Conservation (phyloP, 2,329 filamentous ascomycete genomes). For the Ophiostoma australiae region DNA sequence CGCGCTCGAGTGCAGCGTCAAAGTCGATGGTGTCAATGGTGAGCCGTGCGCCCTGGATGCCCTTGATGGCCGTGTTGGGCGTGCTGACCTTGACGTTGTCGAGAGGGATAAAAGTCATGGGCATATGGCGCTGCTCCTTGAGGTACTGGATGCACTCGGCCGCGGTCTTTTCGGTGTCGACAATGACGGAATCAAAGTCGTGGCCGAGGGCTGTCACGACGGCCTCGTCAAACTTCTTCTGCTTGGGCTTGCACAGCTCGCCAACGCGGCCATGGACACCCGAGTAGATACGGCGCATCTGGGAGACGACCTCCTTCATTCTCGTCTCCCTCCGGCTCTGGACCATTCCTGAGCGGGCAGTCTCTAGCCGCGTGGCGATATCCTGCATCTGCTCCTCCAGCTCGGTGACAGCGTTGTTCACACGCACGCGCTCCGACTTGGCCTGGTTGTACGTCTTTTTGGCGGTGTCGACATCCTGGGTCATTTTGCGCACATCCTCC, state of each 20-base stretch:
- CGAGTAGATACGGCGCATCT: slow-evolving; percentile 84
- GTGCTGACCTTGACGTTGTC: slow-evolving; percentile 96
- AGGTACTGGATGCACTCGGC: slow-evolving; percentile 92
- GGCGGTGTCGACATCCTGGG: slow-evolving; percentile 74
- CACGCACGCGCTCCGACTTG: slow-evolving; percentile 75
- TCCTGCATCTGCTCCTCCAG: slow-evolving; percentile 88
- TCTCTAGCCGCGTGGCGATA: slow-evolving; percentile 71
- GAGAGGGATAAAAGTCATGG: slow-evolving; percentile 90
- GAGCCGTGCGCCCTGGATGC: slow-evolving; percentile 76
- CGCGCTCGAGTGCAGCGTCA: slow-evolving; percentile 79
- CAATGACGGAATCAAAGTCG: slow-evolving; percentile 90
- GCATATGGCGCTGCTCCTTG: slow-evolving; percentile 79
- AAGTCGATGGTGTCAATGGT: slow-evolving; percentile 97
- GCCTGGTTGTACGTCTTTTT: slow-evolving; percentile 86
- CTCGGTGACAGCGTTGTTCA: slow-evolving; percentile 77
- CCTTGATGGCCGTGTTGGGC: slow-evolving; percentile 84
- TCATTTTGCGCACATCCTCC: slow-evolving; percentile 59
- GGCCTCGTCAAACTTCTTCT: slow-evolving; percentile 93
- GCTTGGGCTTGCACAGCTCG: slow-evolving; percentile 90
- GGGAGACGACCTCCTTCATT: slow-evolving; percentile 76
- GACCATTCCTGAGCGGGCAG: slow-evolving; percentile 78
- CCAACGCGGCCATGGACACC: slow-evolving; percentile 87
- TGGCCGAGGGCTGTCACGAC: slow-evolving; percentile 87
- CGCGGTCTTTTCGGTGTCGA: slow-evolving; percentile 91
- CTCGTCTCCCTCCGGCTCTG: slow-evolving; percentile 77